Conservation (phyloP, 169 alveolate genomes). For the Cryptosporidium sp. region DNA sequence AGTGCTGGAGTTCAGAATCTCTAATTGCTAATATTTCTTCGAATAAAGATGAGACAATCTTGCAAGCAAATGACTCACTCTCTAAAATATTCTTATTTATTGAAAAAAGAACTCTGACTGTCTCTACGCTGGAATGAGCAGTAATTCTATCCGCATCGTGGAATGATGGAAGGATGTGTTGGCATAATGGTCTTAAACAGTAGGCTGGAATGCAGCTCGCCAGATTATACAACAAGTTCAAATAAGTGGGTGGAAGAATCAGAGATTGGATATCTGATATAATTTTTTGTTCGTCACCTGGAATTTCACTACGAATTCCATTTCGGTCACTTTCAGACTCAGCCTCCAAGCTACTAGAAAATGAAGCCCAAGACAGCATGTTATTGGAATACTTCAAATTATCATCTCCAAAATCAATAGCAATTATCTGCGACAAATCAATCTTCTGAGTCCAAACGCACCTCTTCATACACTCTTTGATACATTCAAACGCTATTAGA, state of each 20-base stretch:
- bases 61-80: constrained; percentile 45
- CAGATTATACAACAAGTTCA: constrained; percentile 14
- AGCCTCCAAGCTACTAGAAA: background rate
- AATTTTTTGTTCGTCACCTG: background rate
- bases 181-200: constrained; percentile 69
- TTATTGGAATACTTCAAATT: constrained; percentile 2
- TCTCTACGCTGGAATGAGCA: constrained; percentile 66
- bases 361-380: background rate
- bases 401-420: constrained; percentile 31
- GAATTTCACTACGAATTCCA: background rate
- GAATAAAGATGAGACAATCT: constrained; percentile 61
- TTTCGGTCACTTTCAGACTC: background rate
- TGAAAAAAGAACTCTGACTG: constrained; percentile 35
- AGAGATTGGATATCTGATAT: constrained; percentile 40
- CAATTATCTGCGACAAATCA: background rate
- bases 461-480: constrained; percentile 66
- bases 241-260: constrained; percentile 48
- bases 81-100: constrained; percentile 56
- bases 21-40: constrained; percentile 52
- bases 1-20: constrained; percentile 51
- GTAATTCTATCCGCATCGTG: constrained; percentile 62
- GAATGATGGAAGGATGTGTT: constrained; percentile 65
- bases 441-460: constrained; percentile 59
- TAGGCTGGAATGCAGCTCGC: constrained; percentile 60
- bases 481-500: constrained; percentile 56